A percentile compares a stretch with the other conserved stretches of the same genome.
These are phyloP conservation scores for Amanita inopinata DNA, from an alignment of 768 basidiomycete species.

Conservation along the genomic window DNA sequence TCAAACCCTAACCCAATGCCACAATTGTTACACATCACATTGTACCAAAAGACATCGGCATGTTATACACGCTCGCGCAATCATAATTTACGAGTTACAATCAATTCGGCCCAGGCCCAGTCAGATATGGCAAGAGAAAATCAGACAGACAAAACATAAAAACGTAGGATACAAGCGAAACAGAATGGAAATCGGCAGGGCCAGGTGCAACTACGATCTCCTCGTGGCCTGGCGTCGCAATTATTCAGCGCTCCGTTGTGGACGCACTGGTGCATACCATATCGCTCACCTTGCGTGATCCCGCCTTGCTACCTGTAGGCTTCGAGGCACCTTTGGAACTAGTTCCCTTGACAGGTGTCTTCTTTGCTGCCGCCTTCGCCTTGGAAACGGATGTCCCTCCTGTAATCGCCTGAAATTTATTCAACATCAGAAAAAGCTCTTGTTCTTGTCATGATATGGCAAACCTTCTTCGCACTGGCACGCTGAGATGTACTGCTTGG, in stretches of 20 bases:
- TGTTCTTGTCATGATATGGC: not conserved
- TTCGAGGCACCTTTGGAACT: conserved; percentile 19
- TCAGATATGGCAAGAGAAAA: conserved; percentile 4
- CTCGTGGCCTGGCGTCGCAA: conserved; percentile 2
- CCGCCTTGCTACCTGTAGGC: conserved; percentile 27
- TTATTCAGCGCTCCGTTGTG: not conserved
- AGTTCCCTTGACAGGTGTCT: conserved; percentile 21
- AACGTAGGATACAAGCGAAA: conserved; percentile 6
- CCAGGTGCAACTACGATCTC: conserved; percentile 3
- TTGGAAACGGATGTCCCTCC: conserved; percentile 32
- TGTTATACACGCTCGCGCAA: conserved; percentile 7
- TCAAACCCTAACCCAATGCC: conserved; percentile 29
- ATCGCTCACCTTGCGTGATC: conserved; percentile 12
- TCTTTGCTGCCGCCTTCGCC: conserved; percentile 33
- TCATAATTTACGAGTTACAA: conserved; percentile 5
- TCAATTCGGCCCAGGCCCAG: conserved; percentile 5
- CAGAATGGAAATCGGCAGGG: not conserved
- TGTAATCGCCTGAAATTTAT: conserved; percentile 24
- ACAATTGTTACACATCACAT: not conserved
- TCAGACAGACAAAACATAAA: not conserved
- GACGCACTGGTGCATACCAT: not conserved
- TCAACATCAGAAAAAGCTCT: not conserved
- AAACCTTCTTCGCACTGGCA: conserved; percentile 31
- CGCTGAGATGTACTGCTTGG: conserved; percentile 26
- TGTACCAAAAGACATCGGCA: not conserved